Conservation (phyloP, 2,329 filamentous ascomycete species). For the Stenocarpella maydis region DNA sequence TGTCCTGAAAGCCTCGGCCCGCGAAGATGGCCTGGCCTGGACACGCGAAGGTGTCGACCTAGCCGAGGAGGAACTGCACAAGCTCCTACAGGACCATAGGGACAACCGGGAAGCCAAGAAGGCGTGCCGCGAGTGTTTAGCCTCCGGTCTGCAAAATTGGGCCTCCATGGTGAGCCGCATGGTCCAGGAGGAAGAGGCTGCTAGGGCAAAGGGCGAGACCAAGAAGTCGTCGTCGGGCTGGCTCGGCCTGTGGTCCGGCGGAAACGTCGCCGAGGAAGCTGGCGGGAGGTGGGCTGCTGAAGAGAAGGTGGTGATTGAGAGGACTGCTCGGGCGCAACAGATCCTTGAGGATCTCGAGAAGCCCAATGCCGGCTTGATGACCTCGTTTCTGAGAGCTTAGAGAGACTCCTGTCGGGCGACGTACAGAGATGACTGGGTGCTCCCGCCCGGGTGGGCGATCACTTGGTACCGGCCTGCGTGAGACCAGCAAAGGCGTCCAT, state of each 20-base stretch:
- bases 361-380: constrained; percentile 14
- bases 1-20: constrained; percentile 62
- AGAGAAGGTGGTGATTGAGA: constrained; percentile 61
- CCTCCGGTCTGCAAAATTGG: constrained; percentile 83
- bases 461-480: not conserved
- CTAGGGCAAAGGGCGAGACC: constrained; percentile 43
- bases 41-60: constrained; percentile 86
- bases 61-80: constrained; percentile 73
- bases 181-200: constrained; percentile 57
- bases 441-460: not conserved
- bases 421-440: not conserved
- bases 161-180: constrained; percentile 77
- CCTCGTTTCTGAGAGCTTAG: constrained; percentile 35
- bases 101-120: constrained; percentile 53
- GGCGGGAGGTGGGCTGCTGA: constrained; percentile 62
- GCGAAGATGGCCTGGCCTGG: constrained; percentile 83
- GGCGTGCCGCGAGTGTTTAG: constrained; percentile 79
- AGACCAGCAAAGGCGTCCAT: not conserved
- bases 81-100: constrained; percentile 45
- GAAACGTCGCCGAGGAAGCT: constrained; percentile 44
- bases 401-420: not conserved
- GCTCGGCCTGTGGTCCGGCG: constrained; percentile 53
- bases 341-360: constrained; percentile 57
- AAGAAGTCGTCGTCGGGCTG: constrained; percentile 43
- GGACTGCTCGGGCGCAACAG: constrained; percentile 59